These are phyloP conservation scores for Delphinella strobiligena DNA, from an alignment of 2,329 filamentous ascomycete species.

Conservation along the genomic window DNA sequence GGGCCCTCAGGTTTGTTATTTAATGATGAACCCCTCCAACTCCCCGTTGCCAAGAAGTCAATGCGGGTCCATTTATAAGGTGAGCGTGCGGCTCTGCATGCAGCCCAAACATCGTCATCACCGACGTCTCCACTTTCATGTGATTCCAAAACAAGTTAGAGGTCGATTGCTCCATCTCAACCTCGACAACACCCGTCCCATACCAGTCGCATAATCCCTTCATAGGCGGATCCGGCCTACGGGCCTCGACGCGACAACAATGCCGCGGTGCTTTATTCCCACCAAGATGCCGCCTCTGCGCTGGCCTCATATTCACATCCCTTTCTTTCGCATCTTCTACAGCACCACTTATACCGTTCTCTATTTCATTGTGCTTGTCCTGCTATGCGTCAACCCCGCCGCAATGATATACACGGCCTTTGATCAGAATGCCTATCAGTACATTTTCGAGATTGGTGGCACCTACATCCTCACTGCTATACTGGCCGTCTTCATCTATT, in stretches of 20 bases:
- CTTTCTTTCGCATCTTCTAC: conserved; percentile 72
- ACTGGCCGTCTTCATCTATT: conserved; percentile 64
- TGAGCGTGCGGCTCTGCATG: no score
- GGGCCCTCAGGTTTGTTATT: no score
- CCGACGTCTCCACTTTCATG: neutral
- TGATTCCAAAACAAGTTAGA: neutral
- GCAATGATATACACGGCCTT: conserved; percentile 70
- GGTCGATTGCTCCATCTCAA: no score
- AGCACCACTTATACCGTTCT: conserved; percentile 65
- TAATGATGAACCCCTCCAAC: no score
- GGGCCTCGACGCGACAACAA: neutral
- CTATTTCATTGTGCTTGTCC: conserved; percentile 56
- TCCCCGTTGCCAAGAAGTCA: no score
- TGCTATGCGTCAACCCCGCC: conserved; percentile 68
- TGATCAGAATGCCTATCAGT: conserved; percentile 53
- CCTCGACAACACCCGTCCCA: no score
- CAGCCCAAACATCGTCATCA: no score
- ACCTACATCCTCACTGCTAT: conserved; percentile 62
- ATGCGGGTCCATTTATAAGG: no score
- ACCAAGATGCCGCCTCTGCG: neutral
- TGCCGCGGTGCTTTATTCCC: neutral
- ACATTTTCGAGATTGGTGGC: conserved; percentile 70
- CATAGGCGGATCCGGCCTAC: neutral
- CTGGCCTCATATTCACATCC: conserved; percentile 26
- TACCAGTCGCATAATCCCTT: neutral